Conservation (phyloP, 148 eudicot species). For the Cornus florida region DNA sequence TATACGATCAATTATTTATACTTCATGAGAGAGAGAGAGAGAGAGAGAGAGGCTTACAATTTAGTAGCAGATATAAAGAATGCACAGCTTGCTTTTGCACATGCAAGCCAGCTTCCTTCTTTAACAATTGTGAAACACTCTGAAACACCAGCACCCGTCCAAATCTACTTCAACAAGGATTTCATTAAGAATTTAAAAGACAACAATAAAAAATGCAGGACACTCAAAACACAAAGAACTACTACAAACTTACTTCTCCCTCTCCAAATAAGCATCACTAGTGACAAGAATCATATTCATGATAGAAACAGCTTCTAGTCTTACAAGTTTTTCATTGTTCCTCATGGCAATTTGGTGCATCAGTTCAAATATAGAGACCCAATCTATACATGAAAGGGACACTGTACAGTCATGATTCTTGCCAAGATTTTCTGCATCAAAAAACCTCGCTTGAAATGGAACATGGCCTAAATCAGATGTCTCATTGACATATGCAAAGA, state of each 20-base stretch:
- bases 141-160: slow-evolving; percentile 47
- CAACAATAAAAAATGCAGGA: not conserved
- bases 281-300: slow-evolving; percentile 27
- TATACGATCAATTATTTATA: not conserved
- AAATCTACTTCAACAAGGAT: slow-evolving; percentile 51
- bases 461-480: slow-evolving; percentile 8
- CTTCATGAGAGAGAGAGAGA: not conserved
- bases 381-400: slow-evolving; percentile 16
- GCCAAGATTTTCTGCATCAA: slow-evolving; percentile 2
- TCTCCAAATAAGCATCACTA: slow-evolving; percentile 63
- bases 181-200: slow-evolving; percentile 4
- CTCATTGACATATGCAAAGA: not conserved
- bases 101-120: slow-evolving; percentile 59
- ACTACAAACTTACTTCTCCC: slow-evolving; percentile 59
- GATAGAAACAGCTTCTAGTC: slow-evolving; percentile 26
- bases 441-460: slow-evolving; percentile 6
- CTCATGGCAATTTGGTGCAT: slow-evolving; percentile 21
- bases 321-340: slow-evolving; percentile 16
- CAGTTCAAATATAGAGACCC: slow-evolving; percentile 24
- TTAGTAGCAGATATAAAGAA: slow-evolving; percentile 69
- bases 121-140: slow-evolving; percentile 57
- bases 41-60: slow-evolving; percentile 53
- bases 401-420: slow-evolving; percentile 6
- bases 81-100: slow-evolving; percentile 72
- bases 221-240: not conserved